Base-by-base conservation (phyloP, 495 filamentous ascomycete genomes). In the Xylaria bambusicola region DNA sequence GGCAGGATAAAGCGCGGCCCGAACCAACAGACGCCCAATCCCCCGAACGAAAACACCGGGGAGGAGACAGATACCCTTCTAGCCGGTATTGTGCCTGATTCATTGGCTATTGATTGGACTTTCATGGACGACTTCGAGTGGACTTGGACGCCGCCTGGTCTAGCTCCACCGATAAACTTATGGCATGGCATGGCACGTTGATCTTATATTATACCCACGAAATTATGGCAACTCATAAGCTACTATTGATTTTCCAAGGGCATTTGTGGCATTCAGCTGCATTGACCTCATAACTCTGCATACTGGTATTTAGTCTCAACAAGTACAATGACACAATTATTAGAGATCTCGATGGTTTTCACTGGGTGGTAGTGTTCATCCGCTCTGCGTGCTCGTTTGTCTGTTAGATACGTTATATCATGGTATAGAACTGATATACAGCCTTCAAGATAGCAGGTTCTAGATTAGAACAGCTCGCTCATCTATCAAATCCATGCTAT, bases 81-180 rank as follows among this genome's bases (percentile, higher is more conserved):
- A 21, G 15, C 51, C 10, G 45, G 56, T 17, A n/a, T 27, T 9
- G 54, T 49, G 6, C 55, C 66, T 3, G 74, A 74, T 50, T 59
- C 72, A 3, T 62, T 75, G 45, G 60, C 66, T 55, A 73, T 77
- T 48, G 75, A 78, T 40, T 78, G 74, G 74, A 71, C 71, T 18
- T 77, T 78, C 38, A 73, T 77, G 73, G 75, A 76, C 49, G 76
- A 78, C 48, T 77, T 77, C 41, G 75, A 77, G 41, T 78, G 75
- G 76, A 74, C 41, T 35, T 60, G 56, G 56, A 51, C 49, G 20
- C 40, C 40, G n/a, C 29, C 57, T 20, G 36, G 41, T 20, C 42
- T 60, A 7, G 41, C 5, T 23, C 38, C 48, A 13, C 57, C 57
- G 0, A 31, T 53, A 3, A 45, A 26, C 48, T 47, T 45, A 1